Evolutionary conservation across 257 asterid genomes (phyloP), one percentile per base, ranked within the genome.

Genomic region (Capsicum pubescens): DNA sequence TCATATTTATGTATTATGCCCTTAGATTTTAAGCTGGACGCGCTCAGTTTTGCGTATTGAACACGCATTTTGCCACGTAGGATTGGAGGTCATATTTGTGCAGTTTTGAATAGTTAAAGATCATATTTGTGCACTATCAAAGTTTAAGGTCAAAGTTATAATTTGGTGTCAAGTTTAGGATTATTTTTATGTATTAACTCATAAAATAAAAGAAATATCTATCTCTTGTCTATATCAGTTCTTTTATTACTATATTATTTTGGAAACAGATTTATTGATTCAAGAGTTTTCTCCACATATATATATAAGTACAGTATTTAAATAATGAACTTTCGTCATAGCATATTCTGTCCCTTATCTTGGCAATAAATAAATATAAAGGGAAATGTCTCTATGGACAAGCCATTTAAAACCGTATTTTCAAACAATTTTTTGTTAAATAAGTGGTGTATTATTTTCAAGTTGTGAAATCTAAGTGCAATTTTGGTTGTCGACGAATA

Each of bases 271-370:
- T 35, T 74, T 21, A 50, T 21, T 21, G 13, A 21, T 50, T 74
- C 13, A 50, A 76, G 63, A 52, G 9, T 76, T 76, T 52, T 76
- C 81, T 76, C 81, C 15, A 76, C 59, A 69, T 8, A 16, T 4
- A 16, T 4, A 4, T 42, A 13, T 4, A 52, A 12, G 15, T 69
- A 69, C 14, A 8, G 1, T 42, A 42, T 69, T 42, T 69, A 39
- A 69, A 69, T 69, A 69, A 39, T 69, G 52, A 69, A 39, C 6
- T 16, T 69, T 39, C 54, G 54, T 39, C 55, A 16, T 64, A 12
- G 78, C 32, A 6, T 69, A 39, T 69, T 69, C 32, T 1, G 50
- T 42, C 55, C 35, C 78, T 16, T 69, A 69, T 69, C 78, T 42
- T 69, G 55, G 9, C 78, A 69, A 69, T 69, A 69, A 39, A 69